Percentiles rank a stretch among this genome's conserved stretches.
Conservation (phyloP, 805 yeast genomes). For the Saccharomycopsis sp. region DNA sequence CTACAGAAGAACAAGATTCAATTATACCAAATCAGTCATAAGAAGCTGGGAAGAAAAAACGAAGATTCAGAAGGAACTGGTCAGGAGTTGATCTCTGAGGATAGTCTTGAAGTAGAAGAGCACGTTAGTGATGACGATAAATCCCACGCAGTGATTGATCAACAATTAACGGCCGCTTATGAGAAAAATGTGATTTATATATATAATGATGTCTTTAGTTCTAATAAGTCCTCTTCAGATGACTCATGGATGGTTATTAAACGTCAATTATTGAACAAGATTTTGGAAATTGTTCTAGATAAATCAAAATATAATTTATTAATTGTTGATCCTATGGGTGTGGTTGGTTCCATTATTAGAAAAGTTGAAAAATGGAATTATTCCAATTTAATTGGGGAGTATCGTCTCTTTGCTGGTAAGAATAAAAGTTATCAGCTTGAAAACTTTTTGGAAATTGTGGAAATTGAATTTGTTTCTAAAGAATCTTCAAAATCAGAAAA, state of each 20-base stretch:
- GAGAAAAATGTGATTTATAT: conserved; percentile 5
- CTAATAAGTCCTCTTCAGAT: conserved; percentile 24
- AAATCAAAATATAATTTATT: conserved; percentile 53
- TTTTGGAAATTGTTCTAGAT: conserved; percentile 58
- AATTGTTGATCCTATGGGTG: conserved; percentile 69
- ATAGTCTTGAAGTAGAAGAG: neutral
- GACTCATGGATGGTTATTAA: conserved; percentile 75
- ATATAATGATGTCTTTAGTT: conserved; percentile 8
- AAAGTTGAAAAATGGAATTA: conserved; percentile 84
- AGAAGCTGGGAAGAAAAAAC: conserved; percentile 11
- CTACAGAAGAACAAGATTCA: conserved; percentile 47
- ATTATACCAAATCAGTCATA: conserved; percentile 23
- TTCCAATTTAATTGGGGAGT: conserved; percentile 76
- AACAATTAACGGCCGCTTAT: neutral
- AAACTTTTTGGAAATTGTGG: conserved; percentile 66
- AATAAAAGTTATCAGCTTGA: conserved; percentile 73
- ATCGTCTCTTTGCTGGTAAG: conserved; percentile 63
- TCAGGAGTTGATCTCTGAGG: neutral
- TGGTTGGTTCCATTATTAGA: conserved; percentile 72
- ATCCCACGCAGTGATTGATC: neutral
- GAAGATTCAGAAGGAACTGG: conserved; percentile 2
- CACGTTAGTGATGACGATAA: neutral
- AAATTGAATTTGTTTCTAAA: conserved; percentile 37
- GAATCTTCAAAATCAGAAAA: conserved; percentile 7
- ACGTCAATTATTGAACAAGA: conserved; percentile 49